Evolutionary conservation across 2,329 filamentous ascomycete species (phyloP), one percentile per base, ranked within the genome.

Genomic region (Paraphaeosphaeria minitans): DNA sequence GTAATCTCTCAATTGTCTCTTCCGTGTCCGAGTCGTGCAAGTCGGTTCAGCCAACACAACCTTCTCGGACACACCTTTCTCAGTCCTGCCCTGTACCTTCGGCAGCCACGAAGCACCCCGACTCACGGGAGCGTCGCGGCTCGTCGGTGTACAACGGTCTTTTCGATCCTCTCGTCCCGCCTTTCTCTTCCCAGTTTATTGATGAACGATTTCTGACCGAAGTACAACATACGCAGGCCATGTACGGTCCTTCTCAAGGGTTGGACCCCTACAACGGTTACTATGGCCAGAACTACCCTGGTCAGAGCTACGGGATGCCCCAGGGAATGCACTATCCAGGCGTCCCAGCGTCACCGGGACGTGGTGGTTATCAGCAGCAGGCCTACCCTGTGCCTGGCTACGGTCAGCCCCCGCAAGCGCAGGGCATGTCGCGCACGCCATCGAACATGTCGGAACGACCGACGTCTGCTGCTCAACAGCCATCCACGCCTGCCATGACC

Each of bases 121-220:
- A 64, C 16, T 63, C 60, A 50, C 63, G 59, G 59, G 58, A 64
- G 52, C 64, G 59, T 55, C 60, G 58, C 43, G 55, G 66, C 52
- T 54, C 60, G 62, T 55, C 65, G 45, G 63, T 66, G 51, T 53
- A 33, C 9, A 31, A 29, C 56, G 66, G 63, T 67, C 71, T 69
- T 56, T 56, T 70, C 63, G 54, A 64, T 58, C 46, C 63, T 59
- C 48, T 71, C 59, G 68, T 77, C 57, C 74, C 85, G 73, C 85
- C 91, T 78, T 78, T 93, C 58, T 88, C 88, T 59, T 85, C 87
- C 71, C 88, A 81, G 73, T 86, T 86, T 71, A 83, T 87, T 66
- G 92, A 89, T 84, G 89, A 93, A 76, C 83, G 85, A 65, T 83
- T 85, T 86, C 89, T 93, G 82, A 92, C 86, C 72, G 65, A 75